phyloP scores from a whole-genome alignment of 2,329 filamentous ascomycete genomes.

The Hypoxylon sp. region DNA sequence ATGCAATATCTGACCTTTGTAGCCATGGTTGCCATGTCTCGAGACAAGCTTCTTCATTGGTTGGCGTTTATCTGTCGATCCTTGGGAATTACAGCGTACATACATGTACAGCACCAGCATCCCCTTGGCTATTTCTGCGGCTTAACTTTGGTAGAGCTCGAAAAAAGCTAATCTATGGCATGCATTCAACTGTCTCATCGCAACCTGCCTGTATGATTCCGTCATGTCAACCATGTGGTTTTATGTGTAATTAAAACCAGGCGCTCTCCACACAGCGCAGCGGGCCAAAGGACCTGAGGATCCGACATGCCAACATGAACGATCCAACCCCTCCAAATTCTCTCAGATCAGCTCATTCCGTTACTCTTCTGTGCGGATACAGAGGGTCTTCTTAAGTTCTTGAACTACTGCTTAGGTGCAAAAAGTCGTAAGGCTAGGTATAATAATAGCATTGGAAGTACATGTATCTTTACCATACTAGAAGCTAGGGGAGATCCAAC shows the following conservation, averaged over 20 bases:
- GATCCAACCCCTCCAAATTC: neutral
- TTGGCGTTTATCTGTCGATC: slow-evolving; percentile 27
- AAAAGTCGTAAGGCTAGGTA: slow-evolving; percentile 14
- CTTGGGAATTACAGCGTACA: no score
- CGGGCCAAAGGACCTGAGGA: slow-evolving; percentile 8
- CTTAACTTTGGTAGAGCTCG: slow-evolving; percentile 15
- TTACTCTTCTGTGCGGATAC: no score
- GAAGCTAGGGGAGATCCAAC: slow-evolving; percentile 22
- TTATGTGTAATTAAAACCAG: slow-evolving; percentile 17
- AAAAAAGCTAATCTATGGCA: slow-evolving; percentile 23
- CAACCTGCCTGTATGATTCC: slow-evolving; percentile 24
- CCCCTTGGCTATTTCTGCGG: slow-evolving; percentile 26
- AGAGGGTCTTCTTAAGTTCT: no score
- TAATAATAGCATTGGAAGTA: no score
- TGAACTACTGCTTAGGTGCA: no score
- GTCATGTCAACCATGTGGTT: slow-evolving; percentile 30
- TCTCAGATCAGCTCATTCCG: slow-evolving; percentile 6
- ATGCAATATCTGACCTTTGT: slow-evolving; percentile 24
- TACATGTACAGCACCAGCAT: neutral
- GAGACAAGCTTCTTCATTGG: slow-evolving; percentile 23
- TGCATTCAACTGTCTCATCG: slow-evolving; percentile 16
- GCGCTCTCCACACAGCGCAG: slow-evolving; percentile 6
- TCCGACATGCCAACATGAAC: neutral
- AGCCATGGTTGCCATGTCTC: slow-evolving; percentile 22
- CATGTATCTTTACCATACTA: no score